Conservation (phyloP, 441 rosid species). For the Theobroma grandiflorum region DNA sequence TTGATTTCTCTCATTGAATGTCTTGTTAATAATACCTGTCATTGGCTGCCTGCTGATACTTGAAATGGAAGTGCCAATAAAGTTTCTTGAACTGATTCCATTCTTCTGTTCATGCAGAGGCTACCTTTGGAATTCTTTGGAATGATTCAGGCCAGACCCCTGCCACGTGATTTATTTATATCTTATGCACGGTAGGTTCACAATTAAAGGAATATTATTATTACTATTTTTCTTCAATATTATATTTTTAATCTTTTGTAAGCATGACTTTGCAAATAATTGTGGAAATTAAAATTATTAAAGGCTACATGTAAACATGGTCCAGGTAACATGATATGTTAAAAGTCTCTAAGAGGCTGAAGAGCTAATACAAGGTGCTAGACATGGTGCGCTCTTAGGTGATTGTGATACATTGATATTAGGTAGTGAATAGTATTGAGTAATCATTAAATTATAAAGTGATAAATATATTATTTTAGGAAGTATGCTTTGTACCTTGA, state of each 20-base stretch:
- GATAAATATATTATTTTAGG: not conserved
- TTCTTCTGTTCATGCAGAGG: constrained; percentile 59
- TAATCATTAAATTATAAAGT: constrained; percentile 1
- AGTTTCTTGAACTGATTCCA: constrained; percentile 10
- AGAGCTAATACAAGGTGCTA: not conserved
- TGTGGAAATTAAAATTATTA: not conserved
- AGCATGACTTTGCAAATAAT: not conserved
- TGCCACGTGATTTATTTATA: constrained; percentile 88
- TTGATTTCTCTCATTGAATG: not conserved
- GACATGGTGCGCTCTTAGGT: not conserved
- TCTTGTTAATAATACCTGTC: not conserved
- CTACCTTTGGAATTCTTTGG: constrained; percentile 88
- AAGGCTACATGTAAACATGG: not conserved
- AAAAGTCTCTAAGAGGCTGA: not conserved
- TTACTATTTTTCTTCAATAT: not conserved
- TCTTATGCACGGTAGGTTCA: constrained; percentile 73
- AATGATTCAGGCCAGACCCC: constrained; percentile 83
- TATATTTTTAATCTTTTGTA: not conserved
- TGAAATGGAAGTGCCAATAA: not conserved
- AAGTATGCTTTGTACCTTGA: not conserved
- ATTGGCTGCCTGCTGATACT: not conserved
- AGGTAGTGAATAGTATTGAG: not conserved
- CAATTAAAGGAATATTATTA: not conserved
- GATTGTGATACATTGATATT: constrained; percentile 6
- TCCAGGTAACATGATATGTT: not conserved